Evolutionary conservation across 2,329 filamentous ascomycete species (phyloP).

Genomic region (Xylaria sp.): DNA sequence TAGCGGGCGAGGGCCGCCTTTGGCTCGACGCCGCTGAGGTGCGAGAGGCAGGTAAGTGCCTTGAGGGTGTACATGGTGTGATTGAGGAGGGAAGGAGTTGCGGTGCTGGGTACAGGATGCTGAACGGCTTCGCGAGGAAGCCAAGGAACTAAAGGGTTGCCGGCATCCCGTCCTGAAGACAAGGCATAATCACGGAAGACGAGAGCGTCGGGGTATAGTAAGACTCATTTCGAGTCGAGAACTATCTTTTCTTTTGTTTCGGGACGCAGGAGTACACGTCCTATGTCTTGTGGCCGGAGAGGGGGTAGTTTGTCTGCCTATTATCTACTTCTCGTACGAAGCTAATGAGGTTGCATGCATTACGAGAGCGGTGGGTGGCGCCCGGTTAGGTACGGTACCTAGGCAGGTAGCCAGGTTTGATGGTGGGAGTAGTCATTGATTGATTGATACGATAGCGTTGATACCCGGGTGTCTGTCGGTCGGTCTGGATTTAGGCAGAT

Average conservation of each 20-base stretch:
- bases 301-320: background rate
- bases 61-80: constrained; percentile 69
- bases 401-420: background rate
- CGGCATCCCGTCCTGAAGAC: too few species aligned
- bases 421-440: constrained; percentile 18
- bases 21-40: constrained; percentile 64
- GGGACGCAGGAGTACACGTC: background rate
- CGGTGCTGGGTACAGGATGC: constrained; percentile 69
- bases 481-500: too few species aligned
- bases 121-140: constrained; percentile 74
- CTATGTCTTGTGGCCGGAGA: background rate
- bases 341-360: constrained; percentile 27
- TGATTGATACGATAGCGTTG: constrained; percentile 28
- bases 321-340: constrained; percentile 22
- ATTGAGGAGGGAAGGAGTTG: constrained; percentile 71
- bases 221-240: background rate
- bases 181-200: background rate
- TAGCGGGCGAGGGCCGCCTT: constrained; percentile 72
- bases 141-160: constrained; percentile 50
- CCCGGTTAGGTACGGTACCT: background rate
- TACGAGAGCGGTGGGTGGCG: constrained; percentile 18
- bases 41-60: constrained; percentile 67
- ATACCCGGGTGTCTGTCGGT: constrained; percentile 29
- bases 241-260: constrained; percentile 26
- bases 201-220: background rate